A percentile compares a stretch with the other conserved stretches of the same genome.
Evolutionary conservation across 148 eudicot genomes (phyloP).

Genomic region (Fagopyrum homotropicum): DNA sequence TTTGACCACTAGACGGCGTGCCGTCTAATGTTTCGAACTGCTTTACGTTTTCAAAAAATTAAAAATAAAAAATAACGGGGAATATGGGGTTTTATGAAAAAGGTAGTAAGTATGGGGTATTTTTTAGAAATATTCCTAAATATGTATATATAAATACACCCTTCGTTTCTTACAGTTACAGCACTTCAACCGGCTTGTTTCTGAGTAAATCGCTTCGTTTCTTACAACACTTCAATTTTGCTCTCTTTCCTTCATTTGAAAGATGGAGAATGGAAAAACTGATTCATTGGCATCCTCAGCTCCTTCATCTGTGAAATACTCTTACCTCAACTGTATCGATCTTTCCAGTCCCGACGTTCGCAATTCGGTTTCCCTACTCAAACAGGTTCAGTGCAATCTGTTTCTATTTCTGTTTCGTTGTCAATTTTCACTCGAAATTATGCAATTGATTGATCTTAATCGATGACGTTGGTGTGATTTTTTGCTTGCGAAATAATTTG

Average conservation of each 20-base stretch:
- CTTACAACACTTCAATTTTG: neutral
- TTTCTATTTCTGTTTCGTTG: neutral
- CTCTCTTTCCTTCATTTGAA: neutral
- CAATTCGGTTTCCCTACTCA: conserved; percentile 61
- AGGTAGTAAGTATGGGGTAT: no score
- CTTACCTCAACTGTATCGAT: conserved; percentile 64
- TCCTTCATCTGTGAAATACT: conserved; percentile 16
- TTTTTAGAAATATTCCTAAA: no score
- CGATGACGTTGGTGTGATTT: neutral
- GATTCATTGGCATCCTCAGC: neutral
- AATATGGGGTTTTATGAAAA: no score
- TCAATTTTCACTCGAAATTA: neutral
- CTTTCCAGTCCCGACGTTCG: conserved; percentile 53
- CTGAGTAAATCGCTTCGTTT: neutral
- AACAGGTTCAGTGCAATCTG: conserved; percentile 40
- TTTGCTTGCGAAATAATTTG: neutral
- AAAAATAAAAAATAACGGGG: no score
- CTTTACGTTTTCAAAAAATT: no score
- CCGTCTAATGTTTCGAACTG: no score
- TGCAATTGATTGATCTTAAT: neutral
- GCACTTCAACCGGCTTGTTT: no score
- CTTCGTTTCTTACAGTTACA: no score
- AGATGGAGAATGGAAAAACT: conserved; percentile 4
- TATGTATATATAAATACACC: no score
- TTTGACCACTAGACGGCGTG: no score